Evolutionary conservation across 1,139 yeast species (phyloP).

Genomic region (Kurtzmaniella quercitrusa): DNA sequence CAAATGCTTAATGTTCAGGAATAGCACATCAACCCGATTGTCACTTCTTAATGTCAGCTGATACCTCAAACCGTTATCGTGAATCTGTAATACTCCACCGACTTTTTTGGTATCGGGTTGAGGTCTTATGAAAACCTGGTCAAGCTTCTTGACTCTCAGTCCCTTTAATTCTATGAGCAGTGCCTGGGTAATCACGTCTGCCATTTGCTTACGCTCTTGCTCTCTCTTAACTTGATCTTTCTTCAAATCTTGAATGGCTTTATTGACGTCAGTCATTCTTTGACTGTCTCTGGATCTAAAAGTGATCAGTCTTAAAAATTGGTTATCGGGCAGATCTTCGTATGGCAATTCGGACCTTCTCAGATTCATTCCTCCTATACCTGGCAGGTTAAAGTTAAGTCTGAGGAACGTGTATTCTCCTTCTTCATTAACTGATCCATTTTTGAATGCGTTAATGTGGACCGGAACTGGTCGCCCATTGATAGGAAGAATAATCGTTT

Average conservation of each 20-base stretch:
- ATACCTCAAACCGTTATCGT: slow-evolving; percentile 93
- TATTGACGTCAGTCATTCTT: slow-evolving; percentile 86
- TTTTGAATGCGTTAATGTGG: slow-evolving; percentile 90
- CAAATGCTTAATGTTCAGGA: slow-evolving; percentile 86
- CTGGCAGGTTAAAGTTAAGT: slow-evolving; percentile 91
- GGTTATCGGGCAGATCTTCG: slow-evolving; percentile 82
- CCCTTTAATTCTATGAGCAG: slow-evolving; percentile 74
- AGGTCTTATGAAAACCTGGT: slow-evolving; percentile 87
- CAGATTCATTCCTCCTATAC: slow-evolving; percentile 68
- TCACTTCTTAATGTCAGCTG: slow-evolving; percentile 80
- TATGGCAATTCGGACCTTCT: slow-evolving; percentile 81
- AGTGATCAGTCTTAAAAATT: slow-evolving; percentile 83
- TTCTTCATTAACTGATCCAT: slow-evolving; percentile 93
- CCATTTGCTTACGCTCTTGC: slow-evolving; percentile 84
- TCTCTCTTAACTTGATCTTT: slow-evolving; percentile 90
- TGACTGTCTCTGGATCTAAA: slow-evolving; percentile 88
- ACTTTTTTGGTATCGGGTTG: slow-evolving; percentile 94
- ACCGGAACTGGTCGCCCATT: slow-evolving; percentile 97
- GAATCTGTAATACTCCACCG: slow-evolving; percentile 88
- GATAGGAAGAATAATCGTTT: slow-evolving; percentile 86
- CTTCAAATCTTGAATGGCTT: slow-evolving; percentile 87
- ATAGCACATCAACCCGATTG: slow-evolving; percentile 82
- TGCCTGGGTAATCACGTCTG: slow-evolving; percentile 93
- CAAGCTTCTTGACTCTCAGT: slow-evolving; percentile 79
- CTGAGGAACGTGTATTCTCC: slow-evolving; percentile 91